Evolutionary conservation across 2,329 filamentous ascomycete species (phyloP).

Genomic region (Sordariomycetes sp.): DNA sequence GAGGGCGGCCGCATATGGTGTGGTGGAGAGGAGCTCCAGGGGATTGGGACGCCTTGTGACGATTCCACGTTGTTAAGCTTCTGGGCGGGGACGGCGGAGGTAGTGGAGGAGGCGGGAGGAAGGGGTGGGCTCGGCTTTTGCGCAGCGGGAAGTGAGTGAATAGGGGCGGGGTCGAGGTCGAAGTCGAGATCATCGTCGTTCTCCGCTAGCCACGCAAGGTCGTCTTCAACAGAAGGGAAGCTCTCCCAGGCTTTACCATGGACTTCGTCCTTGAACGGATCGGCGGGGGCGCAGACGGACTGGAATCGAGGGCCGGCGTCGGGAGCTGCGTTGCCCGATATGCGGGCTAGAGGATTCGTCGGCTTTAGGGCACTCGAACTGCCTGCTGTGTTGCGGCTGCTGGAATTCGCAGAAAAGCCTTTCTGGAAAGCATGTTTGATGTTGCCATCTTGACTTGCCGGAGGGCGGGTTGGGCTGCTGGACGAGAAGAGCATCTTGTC

Average conservation of each 20-base stretch:
- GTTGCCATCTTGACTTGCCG: slow-evolving; percentile 24
- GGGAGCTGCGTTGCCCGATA: slow-evolving; percentile 14
- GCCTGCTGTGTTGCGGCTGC: slow-evolving; percentile 13
- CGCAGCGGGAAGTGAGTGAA: neutral
- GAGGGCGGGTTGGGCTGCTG: slow-evolving; percentile 34
- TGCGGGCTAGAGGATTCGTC: slow-evolving; percentile 6
- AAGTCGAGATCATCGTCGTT: slow-evolving; percentile 60
- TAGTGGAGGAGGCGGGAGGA: slow-evolving; percentile 11
- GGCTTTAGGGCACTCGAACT: slow-evolving; percentile 12
- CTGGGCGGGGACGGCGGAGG: slow-evolving; percentile 12
- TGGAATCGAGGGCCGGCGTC: slow-evolving; percentile 20
- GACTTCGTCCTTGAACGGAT: slow-evolving; percentile 13
- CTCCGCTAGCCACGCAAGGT: slow-evolving; percentile 20
- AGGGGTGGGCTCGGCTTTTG: slow-evolving; percentile 8
- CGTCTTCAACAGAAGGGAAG: slow-evolving; percentile 17
- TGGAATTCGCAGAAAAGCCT: slow-evolving; percentile 20
- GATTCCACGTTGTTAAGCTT: slow-evolving; percentile 8
- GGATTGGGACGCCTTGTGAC: slow-evolving; percentile 27
- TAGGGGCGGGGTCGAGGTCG: slow-evolving; percentile 32
- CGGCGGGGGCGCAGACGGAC: slow-evolving; percentile 1
- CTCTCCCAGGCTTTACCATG: slow-evolving; percentile 34
- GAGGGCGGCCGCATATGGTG: slow-evolving; percentile 32
- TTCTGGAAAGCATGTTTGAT: slow-evolving; percentile 42
- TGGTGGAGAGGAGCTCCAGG: slow-evolving; percentile 63
- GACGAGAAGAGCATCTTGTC: slow-evolving; percentile 46